Percentiles rank a stretch among this genome's conserved stretches.
Evolutionary conservation across 1,139 yeast genomes (phyloP).

Genomic region (Scheffersomyces cryptocercus): DNA sequence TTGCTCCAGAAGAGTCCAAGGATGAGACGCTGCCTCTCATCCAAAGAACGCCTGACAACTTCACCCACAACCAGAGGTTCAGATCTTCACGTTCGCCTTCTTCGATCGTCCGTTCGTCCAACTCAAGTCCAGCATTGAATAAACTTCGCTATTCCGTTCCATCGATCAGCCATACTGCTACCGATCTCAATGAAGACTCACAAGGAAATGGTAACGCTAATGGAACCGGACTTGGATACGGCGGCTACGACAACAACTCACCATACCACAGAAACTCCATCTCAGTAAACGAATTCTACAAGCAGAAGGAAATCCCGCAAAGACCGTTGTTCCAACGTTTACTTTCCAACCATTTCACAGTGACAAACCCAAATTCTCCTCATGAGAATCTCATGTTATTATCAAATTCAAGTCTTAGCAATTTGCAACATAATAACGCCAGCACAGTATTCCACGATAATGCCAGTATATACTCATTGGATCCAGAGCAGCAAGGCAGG

Average conservation of each 20-base stretch:
- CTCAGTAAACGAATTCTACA: conserved; percentile 5
- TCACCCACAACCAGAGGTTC: neutral
- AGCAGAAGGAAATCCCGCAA: conserved; percentile 5
- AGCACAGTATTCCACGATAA: conserved; percentile 12
- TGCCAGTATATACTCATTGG: conserved; percentile 18
- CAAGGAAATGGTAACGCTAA: too few species aligned
- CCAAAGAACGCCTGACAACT: neutral
- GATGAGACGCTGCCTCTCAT: neutral
- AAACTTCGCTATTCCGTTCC: conserved; percentile 8
- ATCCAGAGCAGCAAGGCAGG: conserved; percentile 23
- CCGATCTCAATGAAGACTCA: too few species aligned
- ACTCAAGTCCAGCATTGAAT: neutral
- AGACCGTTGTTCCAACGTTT: conserved; percentile 29
- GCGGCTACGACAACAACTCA: conserved; percentile 5
- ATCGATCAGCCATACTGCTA: neutral
- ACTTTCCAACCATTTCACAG: conserved; percentile 31
- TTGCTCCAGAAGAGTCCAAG: neutral
- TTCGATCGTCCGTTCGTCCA: neutral
- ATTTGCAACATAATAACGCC: conserved; percentile 9
- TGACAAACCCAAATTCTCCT: conserved; percentile 29
- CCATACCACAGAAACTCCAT: conserved; percentile 6
- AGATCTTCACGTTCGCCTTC: neutral
- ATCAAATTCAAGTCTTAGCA: conserved; percentile 5
- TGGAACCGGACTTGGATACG: too few species aligned
- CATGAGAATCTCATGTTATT: conserved; percentile 10